Conservation (phyloP, 1,139 yeast species). For the Geotrichum aggregatum region DNA sequence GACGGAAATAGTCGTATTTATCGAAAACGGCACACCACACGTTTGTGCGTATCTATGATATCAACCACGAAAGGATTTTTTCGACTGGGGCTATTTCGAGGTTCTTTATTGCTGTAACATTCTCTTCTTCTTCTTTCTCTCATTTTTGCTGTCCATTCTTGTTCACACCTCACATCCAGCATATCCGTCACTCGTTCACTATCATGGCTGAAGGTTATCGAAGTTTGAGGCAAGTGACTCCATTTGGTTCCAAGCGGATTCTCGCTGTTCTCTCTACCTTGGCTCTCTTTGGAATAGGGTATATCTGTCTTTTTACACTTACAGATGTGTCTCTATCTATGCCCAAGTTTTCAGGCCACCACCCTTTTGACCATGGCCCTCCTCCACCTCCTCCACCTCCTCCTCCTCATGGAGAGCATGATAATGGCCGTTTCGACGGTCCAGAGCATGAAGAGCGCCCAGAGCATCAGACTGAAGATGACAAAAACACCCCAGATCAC, state of each 20-base stretch:
- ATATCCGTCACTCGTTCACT: too few relatives aligned
- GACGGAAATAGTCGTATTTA: too few relatives aligned
- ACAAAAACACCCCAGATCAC: too few relatives aligned
- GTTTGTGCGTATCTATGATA: too few relatives aligned
- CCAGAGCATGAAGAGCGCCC: too few relatives aligned
- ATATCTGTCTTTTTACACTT: slow-evolving; percentile 14
- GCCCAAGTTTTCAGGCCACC: slow-evolving; percentile 2
- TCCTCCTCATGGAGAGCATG: too few relatives aligned
- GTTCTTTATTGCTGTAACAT: too few relatives aligned
- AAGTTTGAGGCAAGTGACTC: background rate
- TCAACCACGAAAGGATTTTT: too few relatives aligned
- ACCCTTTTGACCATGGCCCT: background rate
- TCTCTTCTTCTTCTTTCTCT: background rate
- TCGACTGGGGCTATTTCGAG: too few relatives aligned
- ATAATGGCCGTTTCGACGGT: too few relatives aligned
- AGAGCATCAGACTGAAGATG: too few relatives aligned
- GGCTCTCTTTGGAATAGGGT: slow-evolving; percentile 14
- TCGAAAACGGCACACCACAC: too few relatives aligned
- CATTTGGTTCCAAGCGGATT: slow-evolving; percentile 5
- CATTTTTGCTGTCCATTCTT: background rate
- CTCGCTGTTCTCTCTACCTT: slow-evolving; percentile 9
- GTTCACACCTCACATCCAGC: background rate
- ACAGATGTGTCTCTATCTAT: slow-evolving; percentile 11
- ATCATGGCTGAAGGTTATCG: background rate
- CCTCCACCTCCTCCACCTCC: slow-evolving; percentile 1